These are phyloP conservation scores for Artomyces pyxidatus DNA, from an alignment of 768 basidiomycete genomes.

Conservation along the genomic window DNA sequence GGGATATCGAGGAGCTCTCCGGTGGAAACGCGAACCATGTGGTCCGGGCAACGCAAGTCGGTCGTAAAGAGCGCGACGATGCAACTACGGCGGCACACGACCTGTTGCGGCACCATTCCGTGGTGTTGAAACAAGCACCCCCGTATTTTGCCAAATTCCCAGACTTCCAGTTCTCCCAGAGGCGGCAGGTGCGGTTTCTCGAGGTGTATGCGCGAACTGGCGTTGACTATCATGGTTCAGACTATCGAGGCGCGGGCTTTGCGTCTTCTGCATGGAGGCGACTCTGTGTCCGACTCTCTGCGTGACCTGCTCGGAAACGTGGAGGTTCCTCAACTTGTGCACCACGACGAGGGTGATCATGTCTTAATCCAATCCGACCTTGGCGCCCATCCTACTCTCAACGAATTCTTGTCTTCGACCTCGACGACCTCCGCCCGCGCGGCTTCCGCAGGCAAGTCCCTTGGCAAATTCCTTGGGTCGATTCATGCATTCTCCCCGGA, in stretches of 20 bases:
- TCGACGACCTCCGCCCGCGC: neutral
- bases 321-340: neutral
- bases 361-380: neutral
- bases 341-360: neutral
- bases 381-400: neutral
- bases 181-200: neutral
- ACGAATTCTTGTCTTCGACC: neutral
- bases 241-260: neutral
- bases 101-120: neutral
- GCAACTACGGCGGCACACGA: neutral
- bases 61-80: neutral
- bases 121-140: neutral
- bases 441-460: neutral
- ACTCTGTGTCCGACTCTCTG: neutral
- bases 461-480: neutral
- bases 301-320: neutral
- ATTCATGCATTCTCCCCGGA: neutral
- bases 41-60: neutral
- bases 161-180: neutral
- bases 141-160: neutral
- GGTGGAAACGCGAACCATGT: neutral
- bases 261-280: neutral
- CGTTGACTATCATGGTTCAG: too few relatives aligned
- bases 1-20: neutral
- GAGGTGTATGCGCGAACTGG: neutral